Conservation (phyloP, 768 basidiomycete genomes). For the Kwoniella pini region DNA sequence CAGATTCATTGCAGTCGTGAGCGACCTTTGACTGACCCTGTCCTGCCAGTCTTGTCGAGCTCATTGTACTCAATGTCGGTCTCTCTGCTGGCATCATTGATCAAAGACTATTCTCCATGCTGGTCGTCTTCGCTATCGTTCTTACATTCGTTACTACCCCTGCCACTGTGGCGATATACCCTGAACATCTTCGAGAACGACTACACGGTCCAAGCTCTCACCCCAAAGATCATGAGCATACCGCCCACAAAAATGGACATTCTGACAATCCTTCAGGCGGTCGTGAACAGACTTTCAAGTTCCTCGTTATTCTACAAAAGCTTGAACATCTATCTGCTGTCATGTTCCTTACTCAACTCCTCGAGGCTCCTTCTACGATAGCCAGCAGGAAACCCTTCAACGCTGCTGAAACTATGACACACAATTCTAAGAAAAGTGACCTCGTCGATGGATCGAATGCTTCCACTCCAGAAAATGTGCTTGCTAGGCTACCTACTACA, state of each 20-base stretch:
- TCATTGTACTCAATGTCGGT: slow-evolving; percentile 90
- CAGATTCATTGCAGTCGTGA: background rate
- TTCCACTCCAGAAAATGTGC: slow-evolving; percentile 29
- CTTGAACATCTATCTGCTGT: slow-evolving; percentile 84
- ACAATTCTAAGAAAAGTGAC: slow-evolving; percentile 29
- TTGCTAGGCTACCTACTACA: slow-evolving; percentile 21
- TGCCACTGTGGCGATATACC: slow-evolving; percentile 75
- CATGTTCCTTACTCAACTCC: slow-evolving; percentile 84
- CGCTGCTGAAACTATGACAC: slow-evolving; percentile 5
- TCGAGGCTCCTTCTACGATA: slow-evolving; percentile 58
- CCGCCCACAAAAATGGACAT: background rate
- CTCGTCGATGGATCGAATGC: slow-evolving; percentile 24
- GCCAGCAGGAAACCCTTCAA: slow-evolving; percentile 9
- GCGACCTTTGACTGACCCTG: too few species aligned
- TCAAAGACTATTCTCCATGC: slow-evolving; percentile 77
- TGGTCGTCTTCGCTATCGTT: slow-evolving; percentile 71
- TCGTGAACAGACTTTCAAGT: slow-evolving; percentile 59
- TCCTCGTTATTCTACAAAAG: slow-evolving; percentile 85
- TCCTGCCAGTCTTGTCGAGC: slow-evolving; percentile 66
- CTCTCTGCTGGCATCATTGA: slow-evolving; percentile 67
- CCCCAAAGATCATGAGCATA: slow-evolving; percentile 23
- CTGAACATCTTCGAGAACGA: slow-evolving; percentile 61
- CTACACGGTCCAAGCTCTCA: slow-evolving; percentile 4
- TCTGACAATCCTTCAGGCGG: slow-evolving; percentile 25
- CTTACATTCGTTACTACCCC: slow-evolving; percentile 85